Base-by-base conservation (phyloP, 306 rosid genomes). In the Gleditsia sinensis region DNA sequence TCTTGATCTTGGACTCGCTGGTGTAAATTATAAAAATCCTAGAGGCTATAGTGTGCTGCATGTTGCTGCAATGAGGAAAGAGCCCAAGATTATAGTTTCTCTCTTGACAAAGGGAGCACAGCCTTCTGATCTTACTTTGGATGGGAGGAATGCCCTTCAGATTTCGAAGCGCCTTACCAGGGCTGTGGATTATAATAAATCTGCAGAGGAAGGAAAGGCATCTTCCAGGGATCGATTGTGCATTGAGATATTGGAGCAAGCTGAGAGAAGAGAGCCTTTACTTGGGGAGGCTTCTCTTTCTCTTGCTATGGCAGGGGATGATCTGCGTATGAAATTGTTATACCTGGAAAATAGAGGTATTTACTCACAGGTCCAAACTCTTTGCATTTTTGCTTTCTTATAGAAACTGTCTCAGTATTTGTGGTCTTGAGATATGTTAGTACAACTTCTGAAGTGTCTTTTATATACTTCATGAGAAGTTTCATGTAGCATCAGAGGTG, bases 341-440 rank as follows among this genome's bases (percentile, higher is more conserved):
- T 90, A 90, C 87, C 91, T 86, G 3, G 96, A 88, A 86, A 90
- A 88, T 11, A 84, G 93, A 88, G 93, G 91, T 84, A 81, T 53
- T 34, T 74, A 59, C 12, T 71, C 28, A 32, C 51, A 46, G 21
- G 9, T 56, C 6, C 62, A 24, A 16, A 55, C 46, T 42, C 51
- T 50, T 27, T 30, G 14, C 48, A 19, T 19, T 17, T 61, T 1
- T 34, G 7, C 7, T 16, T 50, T 1, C 27, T 50, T 19, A 50
- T 6, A 7, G 1, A 50, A 50, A 50, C 6, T 48, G 54, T 3
- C 24, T 48, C 24, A n/a, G 24, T 9, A 48, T 48, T n/a, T 4
- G 0, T 48, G 54, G 24, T 9, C 54, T 13, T 45, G 6, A 3
- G 50, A 13, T 4, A 45, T 45, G 50, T 48, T 48, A 48, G 54